Conservation (phyloP, 2,329 filamentous ascomycete genomes). For the Myriosclerotinia scirpicola region DNA sequence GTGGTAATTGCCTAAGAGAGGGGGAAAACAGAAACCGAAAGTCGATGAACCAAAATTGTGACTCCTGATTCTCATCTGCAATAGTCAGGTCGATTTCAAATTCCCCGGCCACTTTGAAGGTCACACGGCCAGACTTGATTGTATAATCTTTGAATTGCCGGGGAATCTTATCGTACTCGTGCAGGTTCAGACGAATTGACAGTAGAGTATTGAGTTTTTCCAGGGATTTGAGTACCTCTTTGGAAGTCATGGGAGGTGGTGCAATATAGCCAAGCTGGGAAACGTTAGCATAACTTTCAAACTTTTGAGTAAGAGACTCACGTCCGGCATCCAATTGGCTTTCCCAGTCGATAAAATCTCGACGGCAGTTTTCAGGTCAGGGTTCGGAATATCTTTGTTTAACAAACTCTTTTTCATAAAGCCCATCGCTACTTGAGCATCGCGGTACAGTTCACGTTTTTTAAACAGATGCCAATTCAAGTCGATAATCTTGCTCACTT, state of each 20-base stretch:
- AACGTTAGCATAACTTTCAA: constrained; percentile 29
- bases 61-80: constrained; percentile 76
- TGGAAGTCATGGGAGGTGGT: constrained; percentile 66
- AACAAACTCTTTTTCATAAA: constrained; percentile 72
- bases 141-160: constrained; percentile 73
- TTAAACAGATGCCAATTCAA: constrained; percentile 72
- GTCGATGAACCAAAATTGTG: constrained; percentile 93
- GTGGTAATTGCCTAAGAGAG: constrained; percentile 59
- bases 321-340: constrained; percentile 76
- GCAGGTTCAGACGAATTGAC: constrained; percentile 77
- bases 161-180: constrained; percentile 77
- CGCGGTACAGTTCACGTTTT: constrained; percentile 60
- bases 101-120: constrained; percentile 78
- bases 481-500: constrained; percentile 86
- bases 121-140: constrained; percentile 83
- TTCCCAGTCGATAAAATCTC: constrained; percentile 79
- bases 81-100: constrained; percentile 94
- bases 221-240: constrained; percentile 72
- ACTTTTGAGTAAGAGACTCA: constrained; percentile 45
- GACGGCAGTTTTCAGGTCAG: constrained; percentile 86
- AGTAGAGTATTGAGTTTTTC: constrained; percentile 81
- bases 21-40: constrained; percentile 82
- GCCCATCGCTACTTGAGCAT: constrained; percentile 62
- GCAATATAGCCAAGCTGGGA: constrained; percentile 72
- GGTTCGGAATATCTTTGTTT: constrained; percentile 76